A percentile compares a stretch with the other conserved stretches of the same genome.
phyloP scores from a whole-genome alignment of 148 eudicot genomes.

The Arbutus unedo region DNA sequence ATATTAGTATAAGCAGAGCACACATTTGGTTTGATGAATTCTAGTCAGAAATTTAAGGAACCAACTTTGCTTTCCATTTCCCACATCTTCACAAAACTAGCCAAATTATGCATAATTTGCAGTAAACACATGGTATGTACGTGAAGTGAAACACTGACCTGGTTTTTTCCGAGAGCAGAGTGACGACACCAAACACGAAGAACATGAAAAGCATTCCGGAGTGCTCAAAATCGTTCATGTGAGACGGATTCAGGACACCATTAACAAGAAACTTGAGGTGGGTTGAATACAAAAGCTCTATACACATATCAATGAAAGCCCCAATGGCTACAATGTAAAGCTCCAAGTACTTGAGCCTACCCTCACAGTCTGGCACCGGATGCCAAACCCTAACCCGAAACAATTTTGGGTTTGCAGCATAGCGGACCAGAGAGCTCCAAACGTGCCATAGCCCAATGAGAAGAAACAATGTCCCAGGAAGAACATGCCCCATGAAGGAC shows the following conservation, averaged over 20 bases:
- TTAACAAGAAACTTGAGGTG: conserved; percentile 69
- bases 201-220: conserved; percentile 98
- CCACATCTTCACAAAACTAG: not conserved
- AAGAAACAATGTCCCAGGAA: conserved; percentile 90
- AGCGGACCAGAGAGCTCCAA: conserved; percentile 69
- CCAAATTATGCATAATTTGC: not conserved
- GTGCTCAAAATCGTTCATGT: conserved; percentile 92
- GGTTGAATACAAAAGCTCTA: conserved; percentile 86
- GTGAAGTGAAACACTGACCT: conserved; percentile 46
- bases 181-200: conserved; percentile 66
- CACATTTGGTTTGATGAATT: not conserved
- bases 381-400: conserved; percentile 76
- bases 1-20: not conserved
- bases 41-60: not conserved
- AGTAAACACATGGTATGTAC: not conserved
- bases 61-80: not conserved
- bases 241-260: conserved; percentile 72
- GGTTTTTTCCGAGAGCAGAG: conserved; percentile 68
- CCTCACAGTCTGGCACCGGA: conserved; percentile 79
- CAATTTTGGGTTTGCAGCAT: conserved; percentile 46
- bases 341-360: conserved; percentile 83
- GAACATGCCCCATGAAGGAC: conserved; percentile 82
- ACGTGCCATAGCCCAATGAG: conserved; percentile 81
- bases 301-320: conserved; percentile 80
- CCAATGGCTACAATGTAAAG: conserved; percentile 73